Evolutionary conservation across 768 basidiomycete species (phyloP), one percentile per base, ranked within the genome.

Genomic region (Suillus paluster): DNA sequence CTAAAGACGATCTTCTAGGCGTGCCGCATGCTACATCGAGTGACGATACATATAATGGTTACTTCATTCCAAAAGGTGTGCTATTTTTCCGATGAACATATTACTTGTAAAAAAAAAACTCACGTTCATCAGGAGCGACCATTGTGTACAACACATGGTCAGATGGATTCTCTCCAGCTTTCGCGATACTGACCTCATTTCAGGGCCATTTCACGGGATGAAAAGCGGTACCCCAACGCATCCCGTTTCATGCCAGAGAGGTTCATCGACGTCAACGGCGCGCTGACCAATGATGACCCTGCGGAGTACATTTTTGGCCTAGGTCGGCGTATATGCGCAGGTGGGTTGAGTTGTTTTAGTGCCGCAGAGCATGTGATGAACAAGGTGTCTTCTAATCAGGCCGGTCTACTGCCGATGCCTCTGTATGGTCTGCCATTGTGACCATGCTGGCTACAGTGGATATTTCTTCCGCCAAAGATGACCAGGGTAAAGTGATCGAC

Each of bases 351-450:
- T 11, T 6, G 15, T 23, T 19, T 23, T 19, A 21, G 27, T 33
- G 3, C 33, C 15, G n/a, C n/a, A 2, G 15, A 38, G 11, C 9
- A 25, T 39, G 10, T 11, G 3, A 38, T 25, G 23, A 55, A 41
- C 10, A 5, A n/a, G n/a, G n/a, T n/a, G n/a, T 9, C 12, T 19
- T n/a, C 12, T 10, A 25, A 17, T 17, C 70, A 12, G 76, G 73
- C 12, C 66, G 70, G 9, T 45, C 61, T 50, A 49, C 70, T 38
- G 71, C 68, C 19, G 48, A 52, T 19, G 48, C 65, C 8, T 65
- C 67, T 3, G 21, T 21, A 7, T 73, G 72, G 72, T 62, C 70
- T 19, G 67, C 65, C 10, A 58, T 58, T 8, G 65, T 57, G 34
- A 59, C 38, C n/a, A 67, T 73, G 59, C 46, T 74, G 0, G 52